Conservation (phyloP, 164 flowering plant species). For the Stephania yunnanensis region DNA sequence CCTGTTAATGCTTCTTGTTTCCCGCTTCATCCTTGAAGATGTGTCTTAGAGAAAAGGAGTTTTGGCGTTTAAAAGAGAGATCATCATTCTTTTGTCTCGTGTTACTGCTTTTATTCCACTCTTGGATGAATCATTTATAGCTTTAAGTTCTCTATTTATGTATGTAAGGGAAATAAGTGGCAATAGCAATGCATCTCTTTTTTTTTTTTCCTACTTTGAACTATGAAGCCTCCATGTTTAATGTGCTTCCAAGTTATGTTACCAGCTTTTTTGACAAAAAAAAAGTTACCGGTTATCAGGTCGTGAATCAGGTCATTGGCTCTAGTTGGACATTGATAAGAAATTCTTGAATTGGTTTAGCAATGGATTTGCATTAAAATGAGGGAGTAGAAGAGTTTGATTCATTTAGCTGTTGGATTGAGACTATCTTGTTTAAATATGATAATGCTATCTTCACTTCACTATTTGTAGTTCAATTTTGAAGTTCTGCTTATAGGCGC, state of each 20-base stretch:
- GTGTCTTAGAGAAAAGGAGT: constrained; percentile 25
- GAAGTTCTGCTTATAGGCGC: too few species aligned
- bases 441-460: too few species aligned
- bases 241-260: not conserved
- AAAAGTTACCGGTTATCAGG: not conserved
- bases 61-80: constrained; percentile 16
- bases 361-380: too few species aligned
- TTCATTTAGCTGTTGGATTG: too few species aligned
- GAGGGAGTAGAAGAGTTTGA: too few species aligned
- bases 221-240: not conserved
- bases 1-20: constrained; percentile 19
- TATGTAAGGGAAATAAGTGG: constrained; percentile 2
- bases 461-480: too few species aligned
- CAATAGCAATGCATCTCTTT: constrained; percentile 6
- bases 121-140: not conserved
- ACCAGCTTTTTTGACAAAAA: not conserved
- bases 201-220: not conserved
- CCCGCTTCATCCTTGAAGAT: constrained; percentile 22
- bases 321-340: not conserved
- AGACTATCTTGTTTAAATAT: too few species aligned
- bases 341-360: too few species aligned
- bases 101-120: constrained; percentile 2
- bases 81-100: constrained; percentile 24
- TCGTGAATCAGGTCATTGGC: not conserved
- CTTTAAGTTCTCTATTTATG: not conserved